Evolutionary conservation across 176 grass and related monocot species (phyloP), one percentile per base, ranked within the genome.

Genomic region (Chloris gayana): DNA sequence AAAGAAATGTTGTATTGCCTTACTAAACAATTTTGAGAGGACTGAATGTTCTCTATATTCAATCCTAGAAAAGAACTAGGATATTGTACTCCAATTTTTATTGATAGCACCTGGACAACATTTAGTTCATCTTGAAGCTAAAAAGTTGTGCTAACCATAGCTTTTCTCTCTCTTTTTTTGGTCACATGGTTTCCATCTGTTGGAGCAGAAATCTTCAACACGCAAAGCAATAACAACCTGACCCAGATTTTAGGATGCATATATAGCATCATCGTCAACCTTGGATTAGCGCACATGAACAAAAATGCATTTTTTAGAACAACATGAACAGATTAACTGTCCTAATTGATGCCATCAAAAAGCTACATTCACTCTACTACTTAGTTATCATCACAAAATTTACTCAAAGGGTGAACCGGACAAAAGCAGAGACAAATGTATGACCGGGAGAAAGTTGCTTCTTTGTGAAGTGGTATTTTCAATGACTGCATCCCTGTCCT

Each of bases 351-450:
- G 15, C 64, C 82, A 18, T 71, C 77, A 34, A 57, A 57, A 70
- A 76, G 76, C 70, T 79, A 59, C 59, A 37, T 67, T 51, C 58
- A 13, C 60, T 24, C 74, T 76, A 31, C 53, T n/a, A 1, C 33
- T 75, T 75, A 61, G 51, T 69, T 27, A 7, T 14, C 70, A 67
- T 37, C 22, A 7, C 21, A 39, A 29, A 69, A n/a, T 26, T 42
- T 76, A 11, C 58, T 77, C 77, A 82, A 77, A 72, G 26, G 72
- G n/a, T n/a, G 72, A 89, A 57, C 66, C 24, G 19, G 78, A 81
- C 66, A 77, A 89, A 85, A 76, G 77, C 46, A 72, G 45, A 37
- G 70, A 80, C 69, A 80, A 30, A 80, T 80, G 24, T 71, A 64
- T 71, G 44, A 18, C n/a, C n/a, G n/a, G n/a, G 25, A 42, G 21